Evolutionary conservation across 2,329 filamentous ascomycete species (phyloP).

Genomic region (Monosporascus sp.): DNA sequence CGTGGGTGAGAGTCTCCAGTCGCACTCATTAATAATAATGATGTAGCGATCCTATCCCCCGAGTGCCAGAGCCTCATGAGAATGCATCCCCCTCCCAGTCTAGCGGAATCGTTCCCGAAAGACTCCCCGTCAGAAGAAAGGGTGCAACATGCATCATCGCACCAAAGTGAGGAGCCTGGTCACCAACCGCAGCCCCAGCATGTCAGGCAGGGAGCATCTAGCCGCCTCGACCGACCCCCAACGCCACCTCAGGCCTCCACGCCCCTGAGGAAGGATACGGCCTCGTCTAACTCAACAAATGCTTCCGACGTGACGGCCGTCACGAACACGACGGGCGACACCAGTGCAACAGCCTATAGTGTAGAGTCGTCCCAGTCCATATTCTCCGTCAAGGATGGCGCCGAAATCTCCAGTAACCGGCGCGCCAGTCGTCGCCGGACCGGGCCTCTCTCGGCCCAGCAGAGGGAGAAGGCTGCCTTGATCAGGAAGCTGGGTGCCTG

Average conservation of each 20-base stretch:
- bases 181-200: conserved; percentile 20
- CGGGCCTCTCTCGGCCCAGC: conserved; percentile 52
- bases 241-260: conserved; percentile 24
- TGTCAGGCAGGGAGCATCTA: conserved; percentile 19
- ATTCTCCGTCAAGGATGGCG: conserved; percentile 51
- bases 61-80: conserved; percentile 21
- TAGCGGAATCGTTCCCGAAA: conserved; percentile 29
- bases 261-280: conserved; percentile 42
- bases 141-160: conserved; percentile 18
- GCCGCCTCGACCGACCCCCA: conserved; percentile 20
- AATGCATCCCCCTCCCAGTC: conserved; percentile 30
- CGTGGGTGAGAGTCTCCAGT: too few relatives aligned
- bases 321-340: conserved; percentile 36
- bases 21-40: conserved; percentile 16
- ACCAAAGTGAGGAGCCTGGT: conserved; percentile 4
- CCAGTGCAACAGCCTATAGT: conserved; percentile 46
- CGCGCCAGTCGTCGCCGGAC: conserved; percentile 54
- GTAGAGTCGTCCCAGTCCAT: conserved; percentile 50
- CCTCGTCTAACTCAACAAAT: conserved; percentile 47
- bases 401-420: conserved; percentile 46
- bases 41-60: conserved; percentile 20
- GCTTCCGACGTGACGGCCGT: conserved; percentile 36
- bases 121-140: conserved; percentile 28
- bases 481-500: conserved; percentile 57
- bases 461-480: conserved; percentile 53